Percentiles rank a stretch among this genome's conserved stretches.
phyloP scores from a whole-genome alignment of 331 rosid genomes.

The Acacia concinna region DNA sequence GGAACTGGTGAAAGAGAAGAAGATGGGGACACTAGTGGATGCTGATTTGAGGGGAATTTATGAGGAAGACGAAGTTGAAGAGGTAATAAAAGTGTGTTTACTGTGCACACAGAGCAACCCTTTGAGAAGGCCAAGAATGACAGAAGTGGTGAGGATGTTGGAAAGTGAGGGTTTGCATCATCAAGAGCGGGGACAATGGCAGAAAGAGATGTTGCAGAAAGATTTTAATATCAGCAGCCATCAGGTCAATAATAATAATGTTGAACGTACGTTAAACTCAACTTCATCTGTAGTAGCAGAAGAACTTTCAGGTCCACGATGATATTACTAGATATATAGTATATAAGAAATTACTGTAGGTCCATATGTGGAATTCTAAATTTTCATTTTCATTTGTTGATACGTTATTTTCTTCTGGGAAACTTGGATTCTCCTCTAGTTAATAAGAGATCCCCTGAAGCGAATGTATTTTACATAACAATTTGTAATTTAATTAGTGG shows the following conservation, averaged over 20 bases:
- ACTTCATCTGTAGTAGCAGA: slow-evolving; percentile 48
- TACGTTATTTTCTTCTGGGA: not conserved
- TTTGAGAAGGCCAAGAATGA: slow-evolving; percentile 66
- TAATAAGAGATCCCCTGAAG: not conserved
- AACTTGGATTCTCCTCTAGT: not conserved
- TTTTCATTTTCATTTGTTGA: not conserved
- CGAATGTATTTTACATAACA: not conserved
- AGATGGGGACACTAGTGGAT: slow-evolving; percentile 59
- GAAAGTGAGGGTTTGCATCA: slow-evolving; percentile 44
- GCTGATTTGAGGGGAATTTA: slow-evolving; percentile 50
- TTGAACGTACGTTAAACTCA: slow-evolving; percentile 47
- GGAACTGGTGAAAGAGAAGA: slow-evolving; percentile 52
- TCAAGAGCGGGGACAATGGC: slow-evolving; percentile 52
- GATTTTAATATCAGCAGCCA: slow-evolving; percentile 10
- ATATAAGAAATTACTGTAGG: not conserved
- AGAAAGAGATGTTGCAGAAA: slow-evolving; percentile 46
- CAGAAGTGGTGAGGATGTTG: slow-evolving; percentile 70
- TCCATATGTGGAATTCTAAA: not conserved
- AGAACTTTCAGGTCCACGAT: slow-evolving; percentile 71
- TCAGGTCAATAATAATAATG: slow-evolving; percentile 13
- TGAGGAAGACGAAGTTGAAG: slow-evolving; percentile 51
- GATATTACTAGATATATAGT: slow-evolving; percentile 13
- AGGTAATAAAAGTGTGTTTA: slow-evolving; percentile 66
- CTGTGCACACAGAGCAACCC: slow-evolving; percentile 65
- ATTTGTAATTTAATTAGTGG: not conserved